Evolutionary conservation across 352 stramenopile species (phyloP), one percentile per base, ranked within the genome.

Genomic region (Globisporangium cederbergense): DNA sequence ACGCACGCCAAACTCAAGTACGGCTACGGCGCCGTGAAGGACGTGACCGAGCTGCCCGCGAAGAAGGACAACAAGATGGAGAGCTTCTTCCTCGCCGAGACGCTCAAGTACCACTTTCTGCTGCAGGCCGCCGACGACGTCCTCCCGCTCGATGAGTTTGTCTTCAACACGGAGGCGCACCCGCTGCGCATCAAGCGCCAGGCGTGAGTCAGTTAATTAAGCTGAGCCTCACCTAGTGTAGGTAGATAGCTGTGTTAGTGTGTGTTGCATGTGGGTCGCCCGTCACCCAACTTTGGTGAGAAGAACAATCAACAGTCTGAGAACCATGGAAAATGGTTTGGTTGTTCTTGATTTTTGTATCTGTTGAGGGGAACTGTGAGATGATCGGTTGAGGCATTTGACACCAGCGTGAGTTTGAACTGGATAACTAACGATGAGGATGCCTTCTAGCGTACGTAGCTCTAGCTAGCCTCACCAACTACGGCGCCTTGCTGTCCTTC

Each of bases 11-110:
- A 94, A 72, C 90, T 89, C 22, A 75, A 86, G 25, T 83, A 83
- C 67, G 96, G 87, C 5, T 99, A 98, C 67, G 96, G 90, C 11
- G 77, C 77, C 53, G 57, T 90, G 43, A 9, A 71, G 25, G 66
- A 93, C 60, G 78, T 89, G 25, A 76, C 70, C 2, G 34, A 87
- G 50, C 46, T 89, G 36, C 72, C 72, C 4, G 57, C 75, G 22
- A 55, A 65, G 36, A 82, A 90, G n/a, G 84, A 98, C 20, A 89
- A 99, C 86, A 89, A 95, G 61, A 98, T 99, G 97, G 96, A 99
- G 76, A 98, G 88, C 56, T 99, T 99, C 76, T 99, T 99, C 73
- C 68, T 99, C 38, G 96, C 97, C 13, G 98, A 99, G 81, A 99
- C 97, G 32, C 78, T 99, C 49, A 99, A 99, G 83, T 99, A 99